Evolutionary conservation across 2,329 filamentous ascomycete genomes (phyloP), one percentile per base, ranked within the genome.

Genomic region (Colletotrichum graminicola): DNA sequence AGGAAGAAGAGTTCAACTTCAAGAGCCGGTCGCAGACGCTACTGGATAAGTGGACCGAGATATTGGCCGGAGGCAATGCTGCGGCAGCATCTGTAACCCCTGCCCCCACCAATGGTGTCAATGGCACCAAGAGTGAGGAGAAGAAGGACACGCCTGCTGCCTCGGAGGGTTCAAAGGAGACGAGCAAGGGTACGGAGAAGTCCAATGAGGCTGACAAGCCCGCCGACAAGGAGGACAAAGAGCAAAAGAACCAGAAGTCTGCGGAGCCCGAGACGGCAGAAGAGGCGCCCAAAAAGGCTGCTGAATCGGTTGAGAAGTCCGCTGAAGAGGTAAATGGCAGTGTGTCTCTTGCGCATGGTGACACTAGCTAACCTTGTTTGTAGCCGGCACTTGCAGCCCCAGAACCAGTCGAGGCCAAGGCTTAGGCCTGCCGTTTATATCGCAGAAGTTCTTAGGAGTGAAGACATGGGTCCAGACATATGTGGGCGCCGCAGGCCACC

Each of bases 1-100:
- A 91, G 73, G 96, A 99, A 75, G 93, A 95, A 45, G 93, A 97
- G 75, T 97, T 92, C 81, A 85, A 93, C 66, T 98, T 99, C 89
- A 97, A 96, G 84, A 86, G 91, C 74, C 92, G 96, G 62, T 95
- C 94, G 45, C 88, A 93, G 74, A 86, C 88, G 7, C 87, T 99
- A 59, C 85, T 98, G n/a, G 90, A 92, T 75, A 93, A 92, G 81
- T 99, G 96, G 96, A 97, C 93, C 80, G 92, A 93, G 80, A 87
- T 94, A 45, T 86, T 98, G n/a, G 89, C 89, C 43, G 84, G 83
- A 21, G 91, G 92, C 57, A 81, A 83, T 39, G 81, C 80, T 12
- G 78, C 83, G 14, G 78, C 80, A 21, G 75, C 79, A 7, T 79
- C 81, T 11, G 77, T 76, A 16, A 68, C 67, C 23, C 74, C 74